These are phyloP conservation scores for Exophiala phaeomuriformis DNA, from an alignment of 2,329 filamentous ascomycete genomes.

Conservation along the genomic window DNA sequence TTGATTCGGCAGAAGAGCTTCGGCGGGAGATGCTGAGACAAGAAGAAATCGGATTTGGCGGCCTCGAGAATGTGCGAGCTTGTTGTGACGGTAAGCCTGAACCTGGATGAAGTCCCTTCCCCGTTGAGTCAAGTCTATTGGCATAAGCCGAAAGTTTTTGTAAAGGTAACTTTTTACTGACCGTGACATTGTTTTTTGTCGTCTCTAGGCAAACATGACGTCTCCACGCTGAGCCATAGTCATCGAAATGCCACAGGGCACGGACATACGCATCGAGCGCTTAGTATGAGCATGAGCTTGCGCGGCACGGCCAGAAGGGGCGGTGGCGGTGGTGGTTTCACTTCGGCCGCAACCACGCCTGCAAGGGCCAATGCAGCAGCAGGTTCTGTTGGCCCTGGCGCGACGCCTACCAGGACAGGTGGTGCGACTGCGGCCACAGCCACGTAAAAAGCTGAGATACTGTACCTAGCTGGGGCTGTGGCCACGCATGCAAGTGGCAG, in stretches of 20 bases:
- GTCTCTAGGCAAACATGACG: constrained; percentile 25
- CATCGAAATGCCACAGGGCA: constrained; percentile 15
- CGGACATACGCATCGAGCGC: constrained; percentile 12
- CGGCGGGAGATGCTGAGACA: constrained; percentile 65
- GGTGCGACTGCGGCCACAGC: not conserved
- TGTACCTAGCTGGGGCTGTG: too few species aligned
- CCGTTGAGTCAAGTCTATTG: too few species aligned
- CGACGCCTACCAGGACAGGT: constrained; percentile 6
- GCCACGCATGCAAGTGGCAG: too few species aligned
- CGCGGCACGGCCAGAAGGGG: constrained; percentile 19
- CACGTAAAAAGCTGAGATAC: not conserved
- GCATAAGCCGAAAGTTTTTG: not conserved
- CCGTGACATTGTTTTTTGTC: not conserved
- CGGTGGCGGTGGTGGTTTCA: constrained; percentile 10
- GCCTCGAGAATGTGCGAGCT: constrained; percentile 88
- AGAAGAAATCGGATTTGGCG: constrained; percentile 63
- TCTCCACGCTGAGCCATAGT: constrained; percentile 23
- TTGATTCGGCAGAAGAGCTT: constrained; percentile 77
- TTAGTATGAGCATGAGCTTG: constrained; percentile 23
- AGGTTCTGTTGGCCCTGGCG: not conserved
- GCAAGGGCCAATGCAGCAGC: not conserved
- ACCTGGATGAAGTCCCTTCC: not conserved
- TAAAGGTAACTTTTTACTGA: not conserved
- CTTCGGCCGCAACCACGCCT: constrained; percentile 3
- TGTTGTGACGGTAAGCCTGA: constrained; percentile 83